Evolutionary conservation across 2,329 filamentous ascomycete genomes (phyloP), one percentile per base, ranked within the genome.

Genomic region (Clarireedia homoeocarpa): DNA sequence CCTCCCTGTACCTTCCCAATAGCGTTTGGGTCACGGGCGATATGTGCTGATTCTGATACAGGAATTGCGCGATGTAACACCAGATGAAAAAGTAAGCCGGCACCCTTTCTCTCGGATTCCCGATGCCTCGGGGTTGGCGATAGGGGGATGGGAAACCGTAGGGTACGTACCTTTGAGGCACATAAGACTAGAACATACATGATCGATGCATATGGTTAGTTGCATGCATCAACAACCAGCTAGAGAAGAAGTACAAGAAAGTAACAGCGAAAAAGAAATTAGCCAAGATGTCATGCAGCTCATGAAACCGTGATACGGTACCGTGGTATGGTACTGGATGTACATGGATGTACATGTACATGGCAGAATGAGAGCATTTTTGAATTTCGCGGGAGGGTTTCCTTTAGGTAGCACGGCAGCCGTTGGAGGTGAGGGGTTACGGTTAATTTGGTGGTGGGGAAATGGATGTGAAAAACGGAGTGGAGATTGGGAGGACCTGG

Each of bases 391-490:
- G 15, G 12, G 20, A 27, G 7, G 50, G 30, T 26, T 38, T 9
- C 20, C 17, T 54, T 27, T 36, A 24, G 52, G 52, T 49, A 36
- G 40, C 46, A 55, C 53, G 38, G 46, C 53, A 51, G 46, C 53
- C 53, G 53, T 55, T 55, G 53, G 23, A 55, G 46, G 44, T 49
- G 53, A 55, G 53, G 53, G 36, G 53, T 42, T 45, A 12, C 39
- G 17, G 17, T 6, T 17, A 42, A 17, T 42, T 42, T 17, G 17
- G 14, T 20, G 17, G 39, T 10, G 39, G 39, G 39, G 30, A 34
- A 34, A 34, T 34, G 30, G 9, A 12, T 34, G 12, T 34, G 9
- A 10, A 34, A 34, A 34, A 34, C 12, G 30, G 30, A 34, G 30
- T 34, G 30, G 30, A 34, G 30, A 34, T 34, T 34, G 30, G 27